Base-by-base conservation (phyloP, 1,284 basidiomycete genomes). In the Cryptococcus sp. region DNA sequence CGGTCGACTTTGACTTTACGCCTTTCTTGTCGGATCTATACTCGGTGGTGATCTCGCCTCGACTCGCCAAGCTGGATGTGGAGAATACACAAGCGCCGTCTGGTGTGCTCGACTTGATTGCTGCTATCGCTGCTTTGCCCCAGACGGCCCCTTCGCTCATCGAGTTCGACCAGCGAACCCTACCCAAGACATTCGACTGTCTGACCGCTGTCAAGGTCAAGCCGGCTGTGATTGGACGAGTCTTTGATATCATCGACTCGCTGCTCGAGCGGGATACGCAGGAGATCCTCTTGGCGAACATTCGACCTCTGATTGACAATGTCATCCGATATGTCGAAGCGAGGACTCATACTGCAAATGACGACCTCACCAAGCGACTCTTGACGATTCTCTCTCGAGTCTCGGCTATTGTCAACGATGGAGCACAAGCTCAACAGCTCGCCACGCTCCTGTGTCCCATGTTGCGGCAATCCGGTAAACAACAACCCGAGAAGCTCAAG, bases 71-170 rank as follows among this genome's bases (percentile, higher is more conserved):
- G 4, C 78, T 98, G 21, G 83, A 87, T 49, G 76, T 76, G 41
- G 94, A 98, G 72, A 97, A 93, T 62, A 89, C 87, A 0, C 94
- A 98, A 71, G 81, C 88, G 0, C 91, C 93, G 0, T 94, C 92
- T 0, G 85, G 90, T 0, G 77, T 97, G 24, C 76, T 98, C 35
- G 89, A 95, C 31, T 77, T 98, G 1, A 86, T 97, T 69, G 80
- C 84, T 52, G 76, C 81, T 3, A 95, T 94, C 85, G 82, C 87
- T 0, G 68, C 76, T 9, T 77, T 80, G 23, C 74, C 75, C 1
- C 78, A 83, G 10, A 80, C 84, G 50, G 77, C 81, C 10, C 65
- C 65, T 4, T 82, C 82, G 63, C 77, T 97, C 19, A 82, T 85
- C 39, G 73, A 80, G 18, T 86, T 83, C 63, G 87, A 97, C 63